A percentile compares a stretch with the other conserved stretches of the same genome.
phyloP scores from a whole-genome alignment of 1,139 yeast species.

The Candida pseudoviswanathii region DNA sequence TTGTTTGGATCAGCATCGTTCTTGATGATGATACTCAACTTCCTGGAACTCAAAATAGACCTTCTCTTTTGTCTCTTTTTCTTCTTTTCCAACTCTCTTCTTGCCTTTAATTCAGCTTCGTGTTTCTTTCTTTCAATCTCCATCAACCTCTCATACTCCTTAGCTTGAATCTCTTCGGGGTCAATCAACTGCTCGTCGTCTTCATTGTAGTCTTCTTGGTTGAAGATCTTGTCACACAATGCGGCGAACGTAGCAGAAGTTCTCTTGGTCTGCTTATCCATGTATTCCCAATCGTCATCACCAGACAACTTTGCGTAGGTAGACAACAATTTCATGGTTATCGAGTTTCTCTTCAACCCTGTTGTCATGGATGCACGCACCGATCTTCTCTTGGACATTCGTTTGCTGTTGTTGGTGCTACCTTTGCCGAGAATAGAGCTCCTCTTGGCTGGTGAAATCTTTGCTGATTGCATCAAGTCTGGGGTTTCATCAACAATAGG shows the following conservation, averaged over 20 bases:
- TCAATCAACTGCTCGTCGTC: conserved; percentile 55
- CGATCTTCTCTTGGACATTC: conserved; percentile 42
- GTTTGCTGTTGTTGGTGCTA: conserved; percentile 21
- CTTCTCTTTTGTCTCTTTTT: conserved; percentile 46
- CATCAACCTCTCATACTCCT: conserved; percentile 51
- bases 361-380: conserved; percentile 44
- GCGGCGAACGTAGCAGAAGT: conserved; percentile 79
- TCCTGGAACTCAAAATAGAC: conserved; percentile 44
- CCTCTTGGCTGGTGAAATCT: conserved; percentile 32
- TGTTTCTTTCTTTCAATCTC: conserved; percentile 53
- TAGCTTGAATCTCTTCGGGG: conserved; percentile 53
- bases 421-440: conserved; percentile 26
- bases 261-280: conserved; percentile 73
- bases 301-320: conserved; percentile 71
- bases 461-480: conserved; percentile 35
- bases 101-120: conserved; percentile 48
- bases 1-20: conserved; percentile 32
- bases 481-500: conserved; percentile 29
- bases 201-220: conserved; percentile 56
- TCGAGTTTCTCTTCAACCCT: conserved; percentile 65
- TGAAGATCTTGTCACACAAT: conserved; percentile 73
- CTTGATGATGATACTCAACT: conserved; percentile 41
- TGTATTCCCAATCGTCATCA: conserved; percentile 69
- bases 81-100: conserved; percentile 50
- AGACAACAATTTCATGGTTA: conserved; percentile 67